These are phyloP conservation scores for Trifolium pratense DNA, from an alignment of 306 rosid genomes.

Conservation along the genomic window DNA sequence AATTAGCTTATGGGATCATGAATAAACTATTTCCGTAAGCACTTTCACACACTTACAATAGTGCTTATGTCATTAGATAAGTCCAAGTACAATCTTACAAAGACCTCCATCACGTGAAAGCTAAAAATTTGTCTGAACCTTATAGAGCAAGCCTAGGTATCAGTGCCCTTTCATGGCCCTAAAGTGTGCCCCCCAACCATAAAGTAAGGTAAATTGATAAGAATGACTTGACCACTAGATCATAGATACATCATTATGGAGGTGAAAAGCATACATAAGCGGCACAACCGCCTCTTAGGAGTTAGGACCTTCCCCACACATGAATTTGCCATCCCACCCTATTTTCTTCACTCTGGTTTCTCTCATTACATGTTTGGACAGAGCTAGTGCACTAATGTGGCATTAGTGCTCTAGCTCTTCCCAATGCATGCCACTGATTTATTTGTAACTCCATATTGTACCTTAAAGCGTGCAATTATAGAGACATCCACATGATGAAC, in stretches of 20 bases:
- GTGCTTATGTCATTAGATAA: not conserved
- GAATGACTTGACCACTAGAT: too few relatives aligned
- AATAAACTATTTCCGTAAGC: not conserved
- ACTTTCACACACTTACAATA: not conserved
- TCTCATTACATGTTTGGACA: not conserved
- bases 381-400: not conserved
- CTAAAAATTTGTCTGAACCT: too few relatives aligned
- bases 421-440: constrained; percentile 8
- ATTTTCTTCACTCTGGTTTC: not conserved
- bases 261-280: too few relatives aligned
- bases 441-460: not conserved
- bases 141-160: too few relatives aligned
- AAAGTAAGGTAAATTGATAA: too few relatives aligned
- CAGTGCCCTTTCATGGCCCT: too few relatives aligned
- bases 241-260: too few relatives aligned
- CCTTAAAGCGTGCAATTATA: constrained; percentile 6
- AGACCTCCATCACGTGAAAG: not conserved
- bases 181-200: too few relatives aligned
- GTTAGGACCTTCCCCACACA: too few relatives aligned
- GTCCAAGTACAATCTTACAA: not conserved
- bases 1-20: not conserved
- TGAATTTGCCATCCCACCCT: constrained; percentile 1
- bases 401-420: not conserved
- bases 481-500: constrained; percentile 26
- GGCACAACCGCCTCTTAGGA: too few relatives aligned